Evolutionary conservation across 2,329 filamentous ascomycete genomes (phyloP).

Genomic region (Fusarium haematococcum): DNA sequence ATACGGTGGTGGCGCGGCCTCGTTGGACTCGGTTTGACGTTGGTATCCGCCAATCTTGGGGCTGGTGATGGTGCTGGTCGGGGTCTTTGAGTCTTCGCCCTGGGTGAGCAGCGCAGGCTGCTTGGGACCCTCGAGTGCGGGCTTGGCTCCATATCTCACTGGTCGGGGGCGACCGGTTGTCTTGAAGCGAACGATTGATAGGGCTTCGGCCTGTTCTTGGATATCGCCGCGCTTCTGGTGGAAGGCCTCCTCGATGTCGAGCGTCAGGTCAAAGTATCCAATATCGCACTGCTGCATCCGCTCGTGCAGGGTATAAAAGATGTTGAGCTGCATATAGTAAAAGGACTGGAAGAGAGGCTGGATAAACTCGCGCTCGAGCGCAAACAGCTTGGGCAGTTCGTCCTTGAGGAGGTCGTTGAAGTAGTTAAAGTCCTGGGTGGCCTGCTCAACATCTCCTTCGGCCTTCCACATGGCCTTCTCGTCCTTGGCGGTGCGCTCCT

Average conservation of each 20-base stretch:
- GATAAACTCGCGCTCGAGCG: constrained; percentile 93
- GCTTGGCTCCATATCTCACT: constrained; percentile 69
- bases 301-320: constrained; percentile 98
- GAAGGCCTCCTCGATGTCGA: constrained; percentile 93
- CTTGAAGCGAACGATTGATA: constrained; percentile 92
- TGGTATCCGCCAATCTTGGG: constrained; percentile 52
- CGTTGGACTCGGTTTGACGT: constrained; percentile 54
- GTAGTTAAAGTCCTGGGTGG: constrained; percentile 97
- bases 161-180: constrained; percentile 78
- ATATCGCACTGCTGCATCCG: constrained; percentile 98
- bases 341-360: constrained; percentile 97
- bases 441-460: constrained; percentile 88
- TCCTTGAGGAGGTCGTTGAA: constrained; percentile 98
- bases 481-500: constrained; percentile 95
- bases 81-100: constrained; percentile 52
- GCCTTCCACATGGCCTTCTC: constrained; percentile 98
- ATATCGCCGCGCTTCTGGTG: constrained; percentile 89
- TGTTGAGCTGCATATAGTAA: constrained; percentile 99
- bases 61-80: constrained; percentile 30
- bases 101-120: constrained; percentile 64
- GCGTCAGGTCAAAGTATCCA: constrained; percentile 93
- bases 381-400: constrained; percentile 91
- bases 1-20: constrained; percentile 78
- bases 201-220: constrained; percentile 83
- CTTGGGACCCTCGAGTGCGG: constrained; percentile 61